Evolutionary conservation across 257 asterid species (phyloP), one percentile per base, ranked within the genome.

Genomic region (Solanum pennellii): DNA sequence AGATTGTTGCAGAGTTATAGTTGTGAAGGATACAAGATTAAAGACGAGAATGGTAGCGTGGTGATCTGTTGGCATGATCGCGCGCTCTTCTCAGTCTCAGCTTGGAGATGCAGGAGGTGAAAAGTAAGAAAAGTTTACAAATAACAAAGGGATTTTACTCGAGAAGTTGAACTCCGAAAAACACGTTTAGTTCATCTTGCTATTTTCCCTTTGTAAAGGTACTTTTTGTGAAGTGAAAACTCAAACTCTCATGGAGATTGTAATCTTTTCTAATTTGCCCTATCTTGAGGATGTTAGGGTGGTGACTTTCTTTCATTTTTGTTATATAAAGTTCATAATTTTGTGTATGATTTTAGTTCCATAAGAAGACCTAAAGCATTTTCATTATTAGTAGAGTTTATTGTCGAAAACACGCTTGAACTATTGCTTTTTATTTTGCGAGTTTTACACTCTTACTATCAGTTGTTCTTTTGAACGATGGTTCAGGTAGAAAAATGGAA

Each of bases 51-150:
- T 18, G 98, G 98, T 4, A 88, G 96, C n/a, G 94, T 94, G 49
- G 98, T 95, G 82, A 95, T 97, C 75, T 96, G 98, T 89, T 97
- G 99, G 99, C 98, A 97, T 76, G 99, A 97, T 93, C 93, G 98
- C 6, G 92, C 98, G 37, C 95, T 97, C 47, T 92, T 93, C 90
- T 89, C 98, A 1, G 97, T 97, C 0, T 94, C 99, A 1, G 95
- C 98, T 8, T 97, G 98, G 99, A 95, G 98, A 83, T 92, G 87
- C 91, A 91, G 96, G 93, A 92, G 95, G 90, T 95, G 92, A 93
- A 68, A 21, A 16, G 0, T 3, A 47, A 9, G 29, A 79, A 27
- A 7, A 44, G 84, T 27, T 45, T 7, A 77, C n/a, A 27, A 45
- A 27, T 31, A 76, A 72, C 16, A 45, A 18, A 47, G 62, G 84